Percentiles rank a stretch among this genome's conserved stretches.
phyloP scores from a whole-genome alignment of 768 basidiomycete species.

The Lactarius quietus region DNA sequence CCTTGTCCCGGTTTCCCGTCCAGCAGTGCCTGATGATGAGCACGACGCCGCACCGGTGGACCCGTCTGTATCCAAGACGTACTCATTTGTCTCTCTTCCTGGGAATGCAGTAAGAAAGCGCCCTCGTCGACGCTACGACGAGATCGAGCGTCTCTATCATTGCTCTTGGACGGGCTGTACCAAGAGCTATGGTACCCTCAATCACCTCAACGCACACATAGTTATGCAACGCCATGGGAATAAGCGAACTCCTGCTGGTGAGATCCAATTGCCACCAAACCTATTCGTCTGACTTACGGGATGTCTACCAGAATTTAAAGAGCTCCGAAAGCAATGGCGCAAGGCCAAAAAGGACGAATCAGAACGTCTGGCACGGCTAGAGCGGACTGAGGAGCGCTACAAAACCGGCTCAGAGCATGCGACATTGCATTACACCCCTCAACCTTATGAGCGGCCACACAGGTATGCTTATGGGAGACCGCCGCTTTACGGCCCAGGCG shows the following conservation, averaged over 20 bases:
- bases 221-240: conserved; percentile 96
- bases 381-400: conserved; percentile 16
- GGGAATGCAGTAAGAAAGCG: conserved; percentile 81
- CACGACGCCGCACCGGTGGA: conserved; percentile 19
- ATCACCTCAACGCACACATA: conserved; percentile 97
- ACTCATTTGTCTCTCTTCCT: conserved; percentile 77
- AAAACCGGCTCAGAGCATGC: conserved; percentile 9
- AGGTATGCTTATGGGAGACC: conserved; percentile 12
- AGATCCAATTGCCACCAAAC: conserved; percentile 33
- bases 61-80: conserved; percentile 51
- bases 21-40: conserved; percentile 28
- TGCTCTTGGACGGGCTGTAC: conserved; percentile 60
- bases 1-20: conserved; percentile 19
- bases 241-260: conserved; percentile 88
- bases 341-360: conserved; percentile 79
- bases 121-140: conserved; percentile 84
- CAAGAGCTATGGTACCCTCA: conserved; percentile 91
- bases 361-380: conserved; percentile 16
- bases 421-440: conserved; percentile 1
- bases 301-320: conserved; percentile 82
- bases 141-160: conserved; percentile 90
- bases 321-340: conserved; percentile 94
- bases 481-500: conserved; percentile 19
- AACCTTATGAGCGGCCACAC: conserved; percentile 11
- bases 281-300: conserved; percentile 23